These are phyloP conservation scores for Paulownia fortunei DNA, from an alignment of 257 asterid species.

Conservation along the genomic window DNA sequence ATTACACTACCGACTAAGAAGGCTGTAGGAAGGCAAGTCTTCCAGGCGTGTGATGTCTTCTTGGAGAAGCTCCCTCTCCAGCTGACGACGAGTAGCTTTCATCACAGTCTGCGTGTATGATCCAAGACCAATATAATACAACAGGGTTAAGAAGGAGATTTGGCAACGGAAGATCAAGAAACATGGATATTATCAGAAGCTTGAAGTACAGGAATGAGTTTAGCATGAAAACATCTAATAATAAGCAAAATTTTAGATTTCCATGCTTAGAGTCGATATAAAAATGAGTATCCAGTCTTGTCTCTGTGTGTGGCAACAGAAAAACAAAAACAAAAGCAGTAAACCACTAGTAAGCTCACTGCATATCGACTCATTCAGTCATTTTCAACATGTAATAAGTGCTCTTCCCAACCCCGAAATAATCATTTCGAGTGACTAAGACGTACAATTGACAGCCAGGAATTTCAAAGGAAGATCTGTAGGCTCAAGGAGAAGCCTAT, in stretches of 20 bases:
- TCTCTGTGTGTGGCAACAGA: background rate
- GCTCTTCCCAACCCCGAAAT: background rate
- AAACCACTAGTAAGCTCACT: too few species aligned
- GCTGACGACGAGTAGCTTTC: conserved; percentile 96
- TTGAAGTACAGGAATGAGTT: too few species aligned
- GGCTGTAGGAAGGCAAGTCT: conserved; percentile 85
- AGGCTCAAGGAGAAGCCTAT: background rate
- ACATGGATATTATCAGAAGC: background rate
- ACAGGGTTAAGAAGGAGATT: conserved; percentile 44
- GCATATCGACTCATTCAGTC: background rate
- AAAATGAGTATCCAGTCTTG: background rate
- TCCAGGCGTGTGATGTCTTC: conserved; percentile 75
- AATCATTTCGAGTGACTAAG: background rate
- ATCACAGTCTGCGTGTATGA: conserved; percentile 66
- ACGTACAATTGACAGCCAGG: background rate
- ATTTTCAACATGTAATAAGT: background rate
- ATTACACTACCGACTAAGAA: conserved; percentile 58
- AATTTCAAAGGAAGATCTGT: background rate
- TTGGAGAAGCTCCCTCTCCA: conserved; percentile 87
- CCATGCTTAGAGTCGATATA: too few species aligned
- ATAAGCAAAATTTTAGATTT: too few species aligned
- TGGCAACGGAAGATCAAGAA: conserved; percentile 34
- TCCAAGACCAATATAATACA: background rate
- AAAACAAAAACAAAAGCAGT: too few species aligned
- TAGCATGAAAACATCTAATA: background rate